Evolutionary conservation across 2,329 filamentous ascomycete genomes (phyloP).

Genomic region (Colletotrichum sp.): DNA sequence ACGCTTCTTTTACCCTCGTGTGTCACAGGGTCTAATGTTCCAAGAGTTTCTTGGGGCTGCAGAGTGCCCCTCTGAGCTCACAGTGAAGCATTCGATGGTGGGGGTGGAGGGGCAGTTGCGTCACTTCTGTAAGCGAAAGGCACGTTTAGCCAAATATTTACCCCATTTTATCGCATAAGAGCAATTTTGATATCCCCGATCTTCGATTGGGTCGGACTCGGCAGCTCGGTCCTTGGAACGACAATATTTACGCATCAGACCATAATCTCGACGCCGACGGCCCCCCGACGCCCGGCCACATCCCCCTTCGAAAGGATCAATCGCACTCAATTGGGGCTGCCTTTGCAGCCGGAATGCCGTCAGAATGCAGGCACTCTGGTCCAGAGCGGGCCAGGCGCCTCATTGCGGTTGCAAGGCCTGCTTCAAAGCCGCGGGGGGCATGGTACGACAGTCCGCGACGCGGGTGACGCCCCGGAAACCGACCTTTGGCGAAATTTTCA

Average conservation of each 20-base stretch:
- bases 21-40: neutral
- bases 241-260: neutral
- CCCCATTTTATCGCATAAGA: neutral
- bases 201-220: neutral
- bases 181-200: neutral
- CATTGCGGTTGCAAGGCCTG: slow-evolving; percentile 70
- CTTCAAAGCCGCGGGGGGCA: slow-evolving; percentile 51
- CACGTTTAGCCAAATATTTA: neutral
- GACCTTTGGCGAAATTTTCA: slow-evolving; percentile 61
- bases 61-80: neutral
- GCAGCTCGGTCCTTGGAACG: neutral
- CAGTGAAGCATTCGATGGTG: slow-evolving; percentile 1
- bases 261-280: slow-evolving; percentile 2
- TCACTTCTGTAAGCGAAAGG: slow-evolving; percentile 4
- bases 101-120: slow-evolving; percentile 21
- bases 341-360: slow-evolving; percentile 34
- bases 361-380: slow-evolving; percentile 73
- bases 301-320: neutral
- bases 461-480: slow-evolving; percentile 54
- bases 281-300: neutral
- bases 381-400: slow-evolving; percentile 67
- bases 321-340: slow-evolving; percentile 6
- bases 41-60: neutral
- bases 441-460: slow-evolving; percentile 57
- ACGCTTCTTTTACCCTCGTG: neutral